Base-by-base conservation (phyloP, 176 grass and related monocot species). In the Phragmites australis region DNA sequence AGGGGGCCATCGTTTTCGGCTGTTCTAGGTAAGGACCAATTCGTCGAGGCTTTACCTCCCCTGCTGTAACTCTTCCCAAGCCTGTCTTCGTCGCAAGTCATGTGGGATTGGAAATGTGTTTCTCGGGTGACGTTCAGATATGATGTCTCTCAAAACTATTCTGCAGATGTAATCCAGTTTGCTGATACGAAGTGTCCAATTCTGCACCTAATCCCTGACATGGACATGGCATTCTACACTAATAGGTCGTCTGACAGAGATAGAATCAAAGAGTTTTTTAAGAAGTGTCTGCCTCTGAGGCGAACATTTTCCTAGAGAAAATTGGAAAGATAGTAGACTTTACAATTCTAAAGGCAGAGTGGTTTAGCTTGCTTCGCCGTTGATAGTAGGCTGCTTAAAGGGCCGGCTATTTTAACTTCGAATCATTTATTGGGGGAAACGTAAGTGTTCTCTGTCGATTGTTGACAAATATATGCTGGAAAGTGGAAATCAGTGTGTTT, bases 201-300 rank as follows among this genome's bases (percentile, higher is more conserved):
- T 61, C 82, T 67, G 43, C 61, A 92, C 90, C 90, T 86, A 86
- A 84, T 62, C 74, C 75, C 48, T 76, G 90, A 89, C 70, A 45
- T 65, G 62, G 86, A 92, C 86, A 44, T 61, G 55, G 21, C 19
- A 15, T 48, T 79, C 42, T n/a, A 62, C 55, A 34, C 23, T 64
- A 46, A 68, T 47, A 78, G 62, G 62, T 79, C 30, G 53, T 46
- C 40, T 54, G 74, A 62, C 31, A 50, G 68, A 65, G 82, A 88
- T 19, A 16, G 44, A 44, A 59, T 53, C 61, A 13, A 74, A 19
- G 16, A 45, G 7, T 64, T 43, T 34, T 15, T 50, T 52, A 60
- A 52, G 26, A 9, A 65, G 80, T 73, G 75, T 66, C 30, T 30
- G 11, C 21, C 10, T 57, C 16, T 16, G 40, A 78, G 64, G 39